Conservation (phyloP, 331 rosid genomes). For the Rosa hybrid region DNA sequence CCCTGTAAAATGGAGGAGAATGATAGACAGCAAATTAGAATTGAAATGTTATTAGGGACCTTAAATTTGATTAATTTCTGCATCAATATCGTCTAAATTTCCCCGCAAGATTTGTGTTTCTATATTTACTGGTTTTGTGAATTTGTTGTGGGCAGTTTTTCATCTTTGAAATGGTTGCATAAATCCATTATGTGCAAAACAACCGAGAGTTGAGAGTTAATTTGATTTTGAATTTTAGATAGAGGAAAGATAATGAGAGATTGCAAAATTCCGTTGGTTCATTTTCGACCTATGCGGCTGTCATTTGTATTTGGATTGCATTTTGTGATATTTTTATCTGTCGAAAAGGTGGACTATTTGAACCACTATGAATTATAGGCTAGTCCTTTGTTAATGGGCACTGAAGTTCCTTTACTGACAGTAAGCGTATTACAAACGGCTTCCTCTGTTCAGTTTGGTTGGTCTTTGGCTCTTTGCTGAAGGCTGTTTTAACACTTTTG, state of each 20-base stretch:
- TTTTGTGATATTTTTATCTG: background rate
- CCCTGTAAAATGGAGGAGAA: background rate
- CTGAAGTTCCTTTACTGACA: background rate
- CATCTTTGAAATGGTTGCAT: background rate
- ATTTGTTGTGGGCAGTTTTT: background rate
- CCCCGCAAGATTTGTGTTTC: background rate
- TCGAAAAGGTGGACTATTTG: background rate
- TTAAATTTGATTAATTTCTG: background rate
- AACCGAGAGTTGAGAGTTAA: background rate
- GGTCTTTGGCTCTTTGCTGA: background rate
- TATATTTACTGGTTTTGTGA: background rate
- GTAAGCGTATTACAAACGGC: background rate
- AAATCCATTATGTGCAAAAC: background rate
- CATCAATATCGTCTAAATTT: too few relatives aligned
- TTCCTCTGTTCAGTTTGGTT: slow-evolving; percentile 7
- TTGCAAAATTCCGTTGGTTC: background rate
- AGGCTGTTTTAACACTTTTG: background rate
- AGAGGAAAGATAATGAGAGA: background rate
- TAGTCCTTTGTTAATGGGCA: background rate
- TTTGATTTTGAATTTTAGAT: slow-evolving; percentile 17
- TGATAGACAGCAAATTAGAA: background rate
- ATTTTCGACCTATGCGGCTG: too few relatives aligned
- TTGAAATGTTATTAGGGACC: background rate
- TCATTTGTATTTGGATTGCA: background rate
- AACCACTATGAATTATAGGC: background rate